These are phyloP conservation scores for Komagataella pseudopastoris DNA, from an alignment of 805 yeast genomes.

Conservation along the genomic window DNA sequence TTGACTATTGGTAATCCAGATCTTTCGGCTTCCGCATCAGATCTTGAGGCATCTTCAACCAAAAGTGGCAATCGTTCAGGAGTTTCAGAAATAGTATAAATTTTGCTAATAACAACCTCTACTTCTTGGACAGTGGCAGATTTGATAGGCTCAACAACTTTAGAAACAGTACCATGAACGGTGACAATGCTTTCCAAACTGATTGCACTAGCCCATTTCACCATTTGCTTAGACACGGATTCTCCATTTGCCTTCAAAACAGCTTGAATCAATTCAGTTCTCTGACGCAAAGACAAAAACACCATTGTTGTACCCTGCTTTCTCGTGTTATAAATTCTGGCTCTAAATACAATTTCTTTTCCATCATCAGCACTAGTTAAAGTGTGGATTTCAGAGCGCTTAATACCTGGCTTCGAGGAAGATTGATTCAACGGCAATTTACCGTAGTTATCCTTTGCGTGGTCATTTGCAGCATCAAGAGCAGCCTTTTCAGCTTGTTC, in stretches of 20 bases:
- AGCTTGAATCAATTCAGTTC: conserved; percentile 69
- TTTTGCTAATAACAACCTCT: conserved; percentile 67
- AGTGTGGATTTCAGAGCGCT: conserved; percentile 44
- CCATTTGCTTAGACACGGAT: conserved; percentile 84
- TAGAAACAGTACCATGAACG: conserved; percentile 73
- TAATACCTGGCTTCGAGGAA: conserved; percentile 42
- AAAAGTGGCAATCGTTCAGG: conserved; percentile 89
- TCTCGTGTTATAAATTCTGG: conserved; percentile 87
- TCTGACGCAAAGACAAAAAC: conserved; percentile 88
- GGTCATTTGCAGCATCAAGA: conserved; percentile 58
- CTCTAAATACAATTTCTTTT: conserved; percentile 72
- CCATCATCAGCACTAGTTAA: conserved; percentile 58
- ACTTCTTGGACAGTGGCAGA: conserved; percentile 86
- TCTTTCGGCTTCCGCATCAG: conserved; percentile 89
- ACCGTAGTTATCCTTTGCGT: conserved; percentile 83
- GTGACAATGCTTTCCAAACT: conserved; percentile 85
- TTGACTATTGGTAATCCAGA: conserved; percentile 88
- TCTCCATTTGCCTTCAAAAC: conserved; percentile 61
- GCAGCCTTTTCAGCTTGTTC: conserved; percentile 73
- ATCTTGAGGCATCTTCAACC: conserved; percentile 92
- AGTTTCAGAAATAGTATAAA: conserved; percentile 71
- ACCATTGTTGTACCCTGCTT: conserved; percentile 93
- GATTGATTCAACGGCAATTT: conserved; percentile 81
- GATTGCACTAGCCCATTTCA: conserved; percentile 85
- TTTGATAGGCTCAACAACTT: conserved; percentile 77